Conservation (phyloP, 1,284 basidiomycete genomes). For the Ustilago sp. region DNA sequence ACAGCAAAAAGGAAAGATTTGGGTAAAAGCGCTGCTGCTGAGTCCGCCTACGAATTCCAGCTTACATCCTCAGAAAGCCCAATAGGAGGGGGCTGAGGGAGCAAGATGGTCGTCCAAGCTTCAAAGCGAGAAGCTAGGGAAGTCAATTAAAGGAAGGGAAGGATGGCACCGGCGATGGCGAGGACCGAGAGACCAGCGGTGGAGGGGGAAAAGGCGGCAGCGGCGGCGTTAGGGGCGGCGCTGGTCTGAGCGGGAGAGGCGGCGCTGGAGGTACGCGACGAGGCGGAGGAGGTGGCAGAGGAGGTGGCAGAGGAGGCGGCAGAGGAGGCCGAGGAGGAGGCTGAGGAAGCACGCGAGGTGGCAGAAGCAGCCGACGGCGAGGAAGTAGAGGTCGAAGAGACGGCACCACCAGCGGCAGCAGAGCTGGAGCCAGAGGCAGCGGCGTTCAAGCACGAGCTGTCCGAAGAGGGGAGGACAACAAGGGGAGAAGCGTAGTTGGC, state of each 20-base stretch:
- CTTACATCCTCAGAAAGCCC: not conserved
- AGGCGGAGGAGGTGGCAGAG: not conserved
- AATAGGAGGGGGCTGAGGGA: not conserved
- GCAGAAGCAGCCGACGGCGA: constrained; percentile 24
- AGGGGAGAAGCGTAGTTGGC: constrained; percentile 50
- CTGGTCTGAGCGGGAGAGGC: constrained; percentile 22
- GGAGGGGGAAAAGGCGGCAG: constrained; percentile 47
- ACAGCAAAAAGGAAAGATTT: not conserved
- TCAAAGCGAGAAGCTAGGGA: not conserved
- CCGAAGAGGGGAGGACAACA: constrained; percentile 33
- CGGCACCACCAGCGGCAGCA: constrained; percentile 8
- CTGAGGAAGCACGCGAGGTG: constrained; percentile 15
- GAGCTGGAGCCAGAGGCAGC: constrained; percentile 15
- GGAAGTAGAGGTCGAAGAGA: constrained; percentile 14
- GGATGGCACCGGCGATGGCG: constrained; percentile 45
- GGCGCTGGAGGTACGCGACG: constrained; percentile 18
- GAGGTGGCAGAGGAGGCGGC: not conserved
- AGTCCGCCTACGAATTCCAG: not conserved
- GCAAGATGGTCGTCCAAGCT: constrained; percentile 2
- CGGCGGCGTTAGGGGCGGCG: constrained; percentile 31
- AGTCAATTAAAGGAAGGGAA: constrained; percentile 43
- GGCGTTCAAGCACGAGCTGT: constrained; percentile 47
- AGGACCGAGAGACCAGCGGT: constrained; percentile 47
- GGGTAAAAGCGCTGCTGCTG: constrained; percentile 16
- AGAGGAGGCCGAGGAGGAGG: not conserved